Evolutionary conservation across 2,329 filamentous ascomycete species (phyloP), one percentile per base, ranked within the genome.

Genomic region (Fusarium ramigenum): DNA sequence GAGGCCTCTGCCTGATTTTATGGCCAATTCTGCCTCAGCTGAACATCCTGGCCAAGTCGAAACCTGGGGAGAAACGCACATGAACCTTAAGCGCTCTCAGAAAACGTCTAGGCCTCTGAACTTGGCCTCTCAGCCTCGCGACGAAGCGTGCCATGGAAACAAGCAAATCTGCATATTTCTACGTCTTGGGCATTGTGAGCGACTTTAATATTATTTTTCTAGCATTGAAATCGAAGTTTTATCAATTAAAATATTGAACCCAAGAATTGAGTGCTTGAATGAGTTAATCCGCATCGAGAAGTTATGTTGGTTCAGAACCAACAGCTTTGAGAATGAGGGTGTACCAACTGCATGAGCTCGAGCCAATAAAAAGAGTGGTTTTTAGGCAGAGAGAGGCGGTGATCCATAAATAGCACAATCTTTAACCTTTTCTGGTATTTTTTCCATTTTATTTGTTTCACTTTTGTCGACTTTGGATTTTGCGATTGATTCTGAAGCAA

Each of bases 121-220:
- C 18, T 28, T 30, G 50, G 50, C 50, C 50, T 2, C 10, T 25
- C 15, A 28, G 14, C 34, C 15, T 54, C 19, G 19, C 14, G 23
- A 40, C 19, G 14, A 28, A 7, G 21, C 18, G 34, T n/a, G 7
- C 40, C 10, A 28, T 16, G 2, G 34, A 28, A 39, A 39, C 15
- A 5, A 18, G n/a, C 14, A 54, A 3, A 12, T 37, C 9, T 9
- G 3, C 5, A 2, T 9, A 14, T 40, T 9, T n/a, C 23, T n/a
- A 23, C 6, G 1, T 0, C 2, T 8, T 25, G 2, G 9, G n/a
- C 6, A 2, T 19, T 21, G 12, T 2, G 12, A 36, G 18, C 9
- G 6, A 15, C 6, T 25, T 10, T 1, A 7, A 23, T 25, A 1
- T 6, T 32, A 19, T 21, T 7, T 21, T 50, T 34, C 0, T 19